These are phyloP conservation scores for Theileria sp. DNA, from an alignment of 169 alveolate genomes.

Conservation along the genomic window DNA sequence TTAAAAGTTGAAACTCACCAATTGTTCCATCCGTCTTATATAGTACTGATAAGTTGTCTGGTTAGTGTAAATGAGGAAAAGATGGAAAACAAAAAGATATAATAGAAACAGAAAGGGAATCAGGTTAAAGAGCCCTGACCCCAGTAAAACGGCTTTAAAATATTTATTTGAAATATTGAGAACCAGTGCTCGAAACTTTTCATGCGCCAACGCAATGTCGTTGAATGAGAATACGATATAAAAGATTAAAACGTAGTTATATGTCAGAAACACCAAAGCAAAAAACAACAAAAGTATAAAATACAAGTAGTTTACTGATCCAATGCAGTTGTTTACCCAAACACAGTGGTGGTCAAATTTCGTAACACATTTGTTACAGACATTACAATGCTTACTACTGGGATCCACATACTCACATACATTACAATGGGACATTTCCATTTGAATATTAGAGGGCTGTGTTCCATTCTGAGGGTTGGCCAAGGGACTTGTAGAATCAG, in stretches of 20 bases:
- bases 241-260: conserved; percentile 1
- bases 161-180: background rate
- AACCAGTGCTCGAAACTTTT: conserved; percentile 24
- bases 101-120: conserved; percentile 6
- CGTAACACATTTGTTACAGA: conserved; percentile 85
- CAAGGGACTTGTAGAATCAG: background rate
- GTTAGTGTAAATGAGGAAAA: background rate
- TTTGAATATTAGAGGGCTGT: background rate
- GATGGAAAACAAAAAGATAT: conserved; percentile 6
- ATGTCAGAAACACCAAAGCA: conserved; percentile 23
- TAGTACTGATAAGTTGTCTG: conserved; percentile 22
- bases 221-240: conserved; percentile 6
- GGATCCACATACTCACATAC: conserved; percentile 69
- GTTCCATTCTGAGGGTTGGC: background rate
- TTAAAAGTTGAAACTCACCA: conserved; percentile 3
- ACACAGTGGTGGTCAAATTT: conserved; percentile 89
- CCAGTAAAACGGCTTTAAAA: background rate
- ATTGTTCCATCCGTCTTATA: conserved; percentile 6
- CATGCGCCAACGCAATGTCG: conserved; percentile 9
- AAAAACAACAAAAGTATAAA: conserved; percentile 17
- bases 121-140: background rate
- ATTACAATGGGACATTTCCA: conserved; percentile 57
- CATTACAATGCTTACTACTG: conserved; percentile 83
- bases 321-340: conserved; percentile 89
- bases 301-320: conserved; percentile 72